Percentiles rank a stretch among this genome's conserved stretches.
These are phyloP conservation scores for Apiotrichum gamsii DNA, from an alignment of 1,284 basidiomycete genomes.

Conservation along the genomic window DNA sequence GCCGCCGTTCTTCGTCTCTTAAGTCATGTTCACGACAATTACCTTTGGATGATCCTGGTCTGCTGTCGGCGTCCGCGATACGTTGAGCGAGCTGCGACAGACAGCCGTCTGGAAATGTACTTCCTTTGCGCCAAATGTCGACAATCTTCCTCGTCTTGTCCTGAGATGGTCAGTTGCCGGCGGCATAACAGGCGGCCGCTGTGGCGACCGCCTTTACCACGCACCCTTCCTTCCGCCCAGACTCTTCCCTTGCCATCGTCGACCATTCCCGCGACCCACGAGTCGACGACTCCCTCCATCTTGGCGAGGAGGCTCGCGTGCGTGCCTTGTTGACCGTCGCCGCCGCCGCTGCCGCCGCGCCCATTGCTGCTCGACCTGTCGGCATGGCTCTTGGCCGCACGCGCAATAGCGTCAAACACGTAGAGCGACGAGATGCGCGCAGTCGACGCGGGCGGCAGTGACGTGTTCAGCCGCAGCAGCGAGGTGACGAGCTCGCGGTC, in stretches of 20 bases:
- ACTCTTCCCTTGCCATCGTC: slow-evolving; percentile 51
- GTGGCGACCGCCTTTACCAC: too few species aligned
- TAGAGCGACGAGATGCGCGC: slow-evolving; percentile 78
- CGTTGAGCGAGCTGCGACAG: slow-evolving; percentile 21
- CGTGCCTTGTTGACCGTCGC: slow-evolving; percentile 54
- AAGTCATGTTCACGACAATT: slow-evolving; percentile 5
- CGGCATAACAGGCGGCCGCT: neutral
- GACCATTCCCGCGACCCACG: slow-evolving; percentile 73
- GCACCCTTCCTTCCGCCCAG: slow-evolving; percentile 69
- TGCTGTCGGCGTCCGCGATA: neutral
- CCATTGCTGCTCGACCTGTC: too few species aligned
- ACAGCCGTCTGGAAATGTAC: slow-evolving; percentile 65
- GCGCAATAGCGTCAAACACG: slow-evolving; percentile 78
- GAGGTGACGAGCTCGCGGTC: slow-evolving; percentile 78
- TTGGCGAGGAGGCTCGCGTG: slow-evolving; percentile 75
- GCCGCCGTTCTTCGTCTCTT: too few species aligned
- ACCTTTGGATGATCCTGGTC: slow-evolving; percentile 9
- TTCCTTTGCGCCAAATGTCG: slow-evolving; percentile 86
- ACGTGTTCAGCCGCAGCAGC: slow-evolving; percentile 76
- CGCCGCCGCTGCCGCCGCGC: slow-evolving; percentile 54
- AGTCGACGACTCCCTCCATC: slow-evolving; percentile 76
- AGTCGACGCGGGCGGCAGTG: slow-evolving; percentile 52
- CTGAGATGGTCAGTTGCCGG: slow-evolving; percentile 52
- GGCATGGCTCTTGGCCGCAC: slow-evolving; percentile 65
- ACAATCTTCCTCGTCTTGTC: slow-evolving; percentile 91